Evolutionary conservation across 2,329 filamentous ascomycete genomes (phyloP).

Genomic region (Graphiopsis chlorocephala): DNA sequence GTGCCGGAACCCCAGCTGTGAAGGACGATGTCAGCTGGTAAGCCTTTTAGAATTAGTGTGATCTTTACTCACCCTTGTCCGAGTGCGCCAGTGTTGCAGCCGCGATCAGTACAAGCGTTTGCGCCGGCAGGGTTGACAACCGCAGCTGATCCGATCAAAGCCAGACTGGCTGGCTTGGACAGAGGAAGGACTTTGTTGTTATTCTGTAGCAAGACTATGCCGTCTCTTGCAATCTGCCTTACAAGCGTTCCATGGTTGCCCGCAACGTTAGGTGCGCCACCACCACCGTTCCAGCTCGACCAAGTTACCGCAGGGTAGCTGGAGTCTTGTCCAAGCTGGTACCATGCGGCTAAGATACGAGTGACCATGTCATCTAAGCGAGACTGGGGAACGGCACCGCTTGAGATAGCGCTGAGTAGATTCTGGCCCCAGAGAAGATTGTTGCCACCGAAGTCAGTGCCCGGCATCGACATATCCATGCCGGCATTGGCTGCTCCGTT

Average conservation of each 20-base stretch:
- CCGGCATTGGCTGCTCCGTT: conserved; percentile 60
- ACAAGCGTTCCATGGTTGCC: conserved; percentile 49
- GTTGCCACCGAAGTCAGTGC: conserved; percentile 24
- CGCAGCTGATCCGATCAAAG: conserved; percentile 41
- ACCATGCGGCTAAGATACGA: conserved; percentile 51
- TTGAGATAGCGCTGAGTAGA: conserved; percentile 52
- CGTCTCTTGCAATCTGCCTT: conserved; percentile 55
- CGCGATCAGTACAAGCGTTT: conserved; percentile 74
- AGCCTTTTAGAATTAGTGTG: background rate
- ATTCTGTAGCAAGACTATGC: conserved; percentile 62
- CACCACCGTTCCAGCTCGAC: conserved; percentile 38
- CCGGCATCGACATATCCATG: conserved; percentile 66
- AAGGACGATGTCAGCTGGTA: background rate
- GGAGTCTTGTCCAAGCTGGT: conserved; percentile 38
- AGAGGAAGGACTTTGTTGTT: conserved; percentile 55
- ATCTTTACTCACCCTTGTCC: conserved; percentile 29
- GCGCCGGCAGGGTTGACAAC: conserved; percentile 59
- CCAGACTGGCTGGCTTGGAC: conserved; percentile 41
- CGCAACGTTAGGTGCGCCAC: conserved; percentile 52
- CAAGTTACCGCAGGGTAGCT: conserved; percentile 50
- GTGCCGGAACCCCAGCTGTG: conserved; percentile 39
- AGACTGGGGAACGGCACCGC: conserved; percentile 48
- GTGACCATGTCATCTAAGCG: conserved; percentile 61
- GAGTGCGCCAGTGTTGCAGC: conserved; percentile 55
- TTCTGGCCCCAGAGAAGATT: conserved; percentile 27